phyloP scores from a whole-genome alignment of 257 asterid genomes.

The Salvia miltiorrhiza region DNA sequence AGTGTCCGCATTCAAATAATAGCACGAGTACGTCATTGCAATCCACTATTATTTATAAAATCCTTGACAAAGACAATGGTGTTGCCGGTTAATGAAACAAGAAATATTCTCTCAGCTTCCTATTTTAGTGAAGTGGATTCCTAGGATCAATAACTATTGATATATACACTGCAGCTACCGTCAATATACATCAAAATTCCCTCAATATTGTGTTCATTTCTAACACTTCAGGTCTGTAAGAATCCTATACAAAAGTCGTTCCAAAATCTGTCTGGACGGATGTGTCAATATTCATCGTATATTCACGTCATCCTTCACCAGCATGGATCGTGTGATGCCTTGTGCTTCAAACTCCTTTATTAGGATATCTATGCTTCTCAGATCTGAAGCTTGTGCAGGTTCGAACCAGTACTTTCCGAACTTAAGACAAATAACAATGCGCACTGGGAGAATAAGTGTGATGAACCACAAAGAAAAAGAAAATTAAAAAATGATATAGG shows the following conservation, averaged over 20 bases:
- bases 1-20: too few relatives aligned
- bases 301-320: constrained; percentile 21
- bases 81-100: not conserved
- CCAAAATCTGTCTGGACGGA: constrained; percentile 8
- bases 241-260: constrained; percentile 19
- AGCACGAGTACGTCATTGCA: too few relatives aligned
- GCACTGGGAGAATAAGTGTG: not conserved
- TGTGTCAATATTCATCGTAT: constrained; percentile 3
- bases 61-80: too few relatives aligned
- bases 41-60: constrained; percentile 10
- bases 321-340: constrained; percentile 22
- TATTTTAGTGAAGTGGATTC: not conserved
- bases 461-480: not conserved
- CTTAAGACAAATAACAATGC: constrained; percentile 36
- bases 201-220: not conserved
- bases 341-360: too few relatives aligned
- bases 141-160: not conserved
- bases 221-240: not conserved
- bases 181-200: constrained; percentile 2
- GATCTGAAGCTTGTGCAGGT: constrained; percentile 70
- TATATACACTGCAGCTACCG: constrained; percentile 15
- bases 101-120: not conserved
- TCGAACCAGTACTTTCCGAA: constrained; percentile 81
- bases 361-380: constrained; percentile 62
- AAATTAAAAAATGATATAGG: not conserved